phyloP scores from a whole-genome alignment of 257 asterid species.

The Solanum bukasovii region DNA sequence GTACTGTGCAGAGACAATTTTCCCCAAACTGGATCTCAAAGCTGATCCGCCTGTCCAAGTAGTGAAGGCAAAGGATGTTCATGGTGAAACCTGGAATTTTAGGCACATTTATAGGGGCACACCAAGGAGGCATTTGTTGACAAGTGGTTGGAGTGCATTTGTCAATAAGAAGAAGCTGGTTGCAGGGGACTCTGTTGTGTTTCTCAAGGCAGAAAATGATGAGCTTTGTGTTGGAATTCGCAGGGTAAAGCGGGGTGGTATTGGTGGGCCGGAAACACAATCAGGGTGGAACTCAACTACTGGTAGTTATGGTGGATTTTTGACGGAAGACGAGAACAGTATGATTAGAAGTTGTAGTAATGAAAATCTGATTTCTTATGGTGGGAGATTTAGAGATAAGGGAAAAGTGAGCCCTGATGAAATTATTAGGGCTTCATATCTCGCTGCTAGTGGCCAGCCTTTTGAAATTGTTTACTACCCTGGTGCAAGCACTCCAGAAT shows the following conservation, averaged over 20 bases:
- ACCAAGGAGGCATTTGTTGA: slow-evolving; percentile 57
- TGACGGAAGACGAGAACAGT: slow-evolving; percentile 32
- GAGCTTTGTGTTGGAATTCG: slow-evolving; percentile 39
- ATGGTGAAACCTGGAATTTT: slow-evolving; percentile 44
- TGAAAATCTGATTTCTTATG: slow-evolving; percentile 15
- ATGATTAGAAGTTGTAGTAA: slow-evolving; percentile 17
- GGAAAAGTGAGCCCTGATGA: slow-evolving; percentile 34
- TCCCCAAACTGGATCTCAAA: slow-evolving; percentile 15
- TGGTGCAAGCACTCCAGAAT: slow-evolving; percentile 54
- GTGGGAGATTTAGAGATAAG: slow-evolving; percentile 18
- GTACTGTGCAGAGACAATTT: slow-evolving; percentile 28
- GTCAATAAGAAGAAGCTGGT: slow-evolving; percentile 29
- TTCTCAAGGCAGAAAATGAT: slow-evolving; percentile 5
- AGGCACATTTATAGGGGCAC: slow-evolving; percentile 61
- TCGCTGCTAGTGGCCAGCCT: slow-evolving; percentile 43
- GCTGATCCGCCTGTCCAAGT: slow-evolving; percentile 30
- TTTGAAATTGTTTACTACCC: slow-evolving; percentile 52
- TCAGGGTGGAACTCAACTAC: slow-evolving; percentile 36
- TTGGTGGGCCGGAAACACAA: slow-evolving; percentile 24
- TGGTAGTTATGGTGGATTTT: slow-evolving; percentile 22
- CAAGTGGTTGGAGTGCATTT: slow-evolving; percentile 69
- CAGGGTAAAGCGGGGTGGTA: slow-evolving; percentile 40
- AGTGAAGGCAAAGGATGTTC: slow-evolving; percentile 26
- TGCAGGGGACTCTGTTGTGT: slow-evolving; percentile 20
- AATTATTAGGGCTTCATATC: slow-evolving; percentile 33